These are phyloP conservation scores for Thalassiosira livingstoniorum DNA, from an alignment of 352 stramenopile genomes.

Conservation along the genomic window DNA sequence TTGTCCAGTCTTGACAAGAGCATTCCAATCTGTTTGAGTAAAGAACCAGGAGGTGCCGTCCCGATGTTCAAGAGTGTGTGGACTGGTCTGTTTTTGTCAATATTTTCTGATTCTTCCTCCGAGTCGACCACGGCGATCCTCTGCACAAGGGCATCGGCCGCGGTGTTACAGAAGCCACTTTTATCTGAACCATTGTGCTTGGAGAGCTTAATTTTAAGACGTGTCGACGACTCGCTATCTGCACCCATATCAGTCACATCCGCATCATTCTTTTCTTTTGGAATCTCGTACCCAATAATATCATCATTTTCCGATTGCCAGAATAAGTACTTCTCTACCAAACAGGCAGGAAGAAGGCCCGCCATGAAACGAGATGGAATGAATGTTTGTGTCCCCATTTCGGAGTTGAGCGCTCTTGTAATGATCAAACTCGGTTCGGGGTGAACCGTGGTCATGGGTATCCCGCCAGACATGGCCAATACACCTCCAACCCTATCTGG, in stretches of 20 bases:
- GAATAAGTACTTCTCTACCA: slow-evolving; percentile 96
- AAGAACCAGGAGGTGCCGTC: slow-evolving; percentile 85
- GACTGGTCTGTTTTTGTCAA: slow-evolving; percentile 69
- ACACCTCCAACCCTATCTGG: slow-evolving; percentile 85
- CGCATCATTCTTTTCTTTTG: slow-evolving; percentile 79
- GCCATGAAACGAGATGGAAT: slow-evolving; percentile 93
- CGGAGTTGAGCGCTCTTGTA: slow-evolving; percentile 84
- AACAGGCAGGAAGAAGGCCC: slow-evolving; percentile 92
- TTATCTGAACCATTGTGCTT: slow-evolving; percentile 81
- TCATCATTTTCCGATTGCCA: slow-evolving; percentile 96
- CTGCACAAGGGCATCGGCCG: slow-evolving; percentile 83
- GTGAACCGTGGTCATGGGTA: slow-evolving; percentile 84
- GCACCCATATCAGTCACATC: slow-evolving; percentile 80
- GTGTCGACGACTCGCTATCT: slow-evolving; percentile 66
- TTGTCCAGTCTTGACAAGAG: slow-evolving; percentile 95
- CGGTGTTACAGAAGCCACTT: slow-evolving; percentile 86
- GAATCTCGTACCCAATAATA: slow-evolving; percentile 93
- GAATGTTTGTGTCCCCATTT: slow-evolving; percentile 87
- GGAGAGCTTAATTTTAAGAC: slow-evolving; percentile 82
- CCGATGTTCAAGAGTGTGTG: slow-evolving; percentile 95
- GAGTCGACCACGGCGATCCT: slow-evolving; percentile 76
- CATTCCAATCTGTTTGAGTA: slow-evolving; percentile 90
- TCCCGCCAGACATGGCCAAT: slow-evolving; percentile 83
- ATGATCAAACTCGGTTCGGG: slow-evolving; percentile 91
- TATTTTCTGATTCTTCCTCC: slow-evolving; percentile 75